These are phyloP conservation scores for Talaromyces thailandensis DNA, from an alignment of 495 filamentous ascomycete genomes.

Conservation along the genomic window DNA sequence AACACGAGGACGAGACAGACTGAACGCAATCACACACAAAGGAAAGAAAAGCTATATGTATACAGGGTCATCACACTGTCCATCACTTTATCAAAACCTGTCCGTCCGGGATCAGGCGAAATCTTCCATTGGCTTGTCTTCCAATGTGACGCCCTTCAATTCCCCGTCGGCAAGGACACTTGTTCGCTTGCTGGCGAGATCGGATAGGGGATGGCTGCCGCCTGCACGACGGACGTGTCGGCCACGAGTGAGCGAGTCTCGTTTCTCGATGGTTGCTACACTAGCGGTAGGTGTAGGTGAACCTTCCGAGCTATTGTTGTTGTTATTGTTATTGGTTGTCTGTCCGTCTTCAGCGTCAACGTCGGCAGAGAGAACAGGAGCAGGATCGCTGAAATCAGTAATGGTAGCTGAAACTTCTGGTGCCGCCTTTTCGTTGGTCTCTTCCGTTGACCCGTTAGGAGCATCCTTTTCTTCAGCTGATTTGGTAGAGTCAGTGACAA, in stretches of 20 bases:
- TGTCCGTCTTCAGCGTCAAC: not conserved
- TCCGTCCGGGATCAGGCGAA: constrained; percentile 16
- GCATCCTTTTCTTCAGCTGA: constrained; percentile 8
- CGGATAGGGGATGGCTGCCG: constrained; percentile 22
- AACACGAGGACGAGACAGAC: not conserved
- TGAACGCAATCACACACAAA: not conserved
- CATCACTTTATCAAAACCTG: not conserved
- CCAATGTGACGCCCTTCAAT: constrained; percentile 63
- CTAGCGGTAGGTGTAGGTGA: constrained; percentile 28
- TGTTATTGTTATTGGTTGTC: constrained; percentile 19
- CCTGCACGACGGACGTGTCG: constrained; percentile 31
- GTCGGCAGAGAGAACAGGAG: constrained; percentile 17
- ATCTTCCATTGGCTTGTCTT: constrained; percentile 81
- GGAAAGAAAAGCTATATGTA: not conserved
- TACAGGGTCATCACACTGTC: not conserved
- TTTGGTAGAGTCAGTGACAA: constrained; percentile 18
- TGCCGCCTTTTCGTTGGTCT: constrained; percentile 17
- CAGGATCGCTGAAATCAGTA: constrained; percentile 20
- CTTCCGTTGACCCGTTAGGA: constrained; percentile 8
- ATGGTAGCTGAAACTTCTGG: constrained; percentile 27
- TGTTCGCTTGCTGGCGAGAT: constrained; percentile 35
- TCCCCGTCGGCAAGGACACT: constrained; percentile 32
- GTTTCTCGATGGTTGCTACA: constrained; percentile 30
- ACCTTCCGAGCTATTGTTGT: constrained; percentile 31
- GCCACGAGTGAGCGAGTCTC: constrained; percentile 32